These are phyloP conservation scores for Trichosporon asahii DNA, from an alignment of 1,284 basidiomycete species.

Conservation along the genomic window DNA sequence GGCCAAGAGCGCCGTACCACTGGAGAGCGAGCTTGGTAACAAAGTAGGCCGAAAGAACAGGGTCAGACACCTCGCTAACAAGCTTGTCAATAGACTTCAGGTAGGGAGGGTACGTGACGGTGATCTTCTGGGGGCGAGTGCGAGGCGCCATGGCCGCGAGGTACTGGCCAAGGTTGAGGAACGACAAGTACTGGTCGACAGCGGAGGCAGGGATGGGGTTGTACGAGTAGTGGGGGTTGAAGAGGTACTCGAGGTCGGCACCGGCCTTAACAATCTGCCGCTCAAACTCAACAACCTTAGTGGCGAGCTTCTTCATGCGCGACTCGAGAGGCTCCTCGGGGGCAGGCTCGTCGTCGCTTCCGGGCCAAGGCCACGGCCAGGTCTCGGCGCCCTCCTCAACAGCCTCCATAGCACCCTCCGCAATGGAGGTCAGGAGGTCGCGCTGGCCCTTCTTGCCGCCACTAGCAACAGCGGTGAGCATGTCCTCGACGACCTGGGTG, in stretches of 20 bases:
- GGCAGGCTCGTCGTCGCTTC: constrained; percentile 55
- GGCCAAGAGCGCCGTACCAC: constrained; percentile 67
- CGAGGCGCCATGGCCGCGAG: constrained; percentile 79
- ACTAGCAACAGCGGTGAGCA: constrained; percentile 61
- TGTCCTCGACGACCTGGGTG: constrained; percentile 63
- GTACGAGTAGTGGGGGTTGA: constrained; percentile 79
- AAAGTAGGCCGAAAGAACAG: constrained; percentile 76
- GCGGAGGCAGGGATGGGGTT: constrained; percentile 73
- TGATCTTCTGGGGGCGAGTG: constrained; percentile 68
- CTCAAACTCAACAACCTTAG: constrained; percentile 76
- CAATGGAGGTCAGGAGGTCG: constrained; percentile 1
- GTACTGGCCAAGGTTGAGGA: constrained; percentile 78
- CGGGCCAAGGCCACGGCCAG: constrained; percentile 65
- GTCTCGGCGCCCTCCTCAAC: constrained; percentile 26
- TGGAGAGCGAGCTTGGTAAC: constrained; percentile 65
- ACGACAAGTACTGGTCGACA: constrained; percentile 67
- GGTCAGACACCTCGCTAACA: constrained; percentile 64
- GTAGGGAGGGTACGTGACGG: constrained; percentile 82
- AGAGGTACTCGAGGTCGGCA: constrained; percentile 66
- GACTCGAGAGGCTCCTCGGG: constrained; percentile 36
- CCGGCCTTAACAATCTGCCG: constrained; percentile 73
- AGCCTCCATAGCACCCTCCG: constrained; percentile 28
- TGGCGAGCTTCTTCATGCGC: constrained; percentile 64
- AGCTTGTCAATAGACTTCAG: constrained; percentile 66
- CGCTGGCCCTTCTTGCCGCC: constrained; percentile 19